Percentiles rank a stretch among this genome's conserved stretches.
Evolutionary conservation across 2,329 filamentous ascomycete genomes (phyloP).

Genomic region (Talaromyces atroroseus): DNA sequence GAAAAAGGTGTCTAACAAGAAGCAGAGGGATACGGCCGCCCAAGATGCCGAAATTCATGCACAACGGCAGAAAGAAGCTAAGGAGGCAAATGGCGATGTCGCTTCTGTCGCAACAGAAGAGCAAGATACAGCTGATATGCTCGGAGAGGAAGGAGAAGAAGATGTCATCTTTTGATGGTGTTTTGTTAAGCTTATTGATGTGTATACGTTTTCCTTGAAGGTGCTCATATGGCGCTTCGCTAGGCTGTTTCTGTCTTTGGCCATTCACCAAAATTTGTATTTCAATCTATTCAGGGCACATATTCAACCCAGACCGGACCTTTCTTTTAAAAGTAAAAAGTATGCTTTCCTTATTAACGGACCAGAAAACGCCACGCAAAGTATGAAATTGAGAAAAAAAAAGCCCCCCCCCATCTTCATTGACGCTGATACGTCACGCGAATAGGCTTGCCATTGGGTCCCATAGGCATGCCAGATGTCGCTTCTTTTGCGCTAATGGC

Average conservation of each 20-base stretch:
- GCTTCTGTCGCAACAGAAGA: slow-evolving; percentile 25
- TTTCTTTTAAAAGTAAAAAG: slow-evolving; percentile 1
- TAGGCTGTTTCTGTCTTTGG: background rate
- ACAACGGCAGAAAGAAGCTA: slow-evolving; percentile 51
- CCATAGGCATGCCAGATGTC: slow-evolving; percentile 76
- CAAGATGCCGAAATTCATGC: slow-evolving; percentile 70
- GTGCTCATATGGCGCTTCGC: slow-evolving; percentile 3
- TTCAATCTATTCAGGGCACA: slow-evolving; percentile 8
- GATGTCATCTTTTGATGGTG: slow-evolving; percentile 72
- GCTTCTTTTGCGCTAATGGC: slow-evolving; percentile 93
- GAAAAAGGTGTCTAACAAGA: slow-evolving; percentile 89
- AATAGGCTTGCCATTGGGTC: slow-evolving; percentile 68
- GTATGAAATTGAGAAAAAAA: slow-evolving; percentile 14
- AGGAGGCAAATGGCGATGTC: slow-evolving; percentile 33
- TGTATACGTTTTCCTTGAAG: background rate
- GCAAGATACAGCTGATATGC: slow-evolving; percentile 55
- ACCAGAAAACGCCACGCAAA: slow-evolving; percentile 10
- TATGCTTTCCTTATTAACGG: slow-evolving; percentile 14
- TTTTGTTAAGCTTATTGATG: background rate
- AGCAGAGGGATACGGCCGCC: slow-evolving; percentile 68
- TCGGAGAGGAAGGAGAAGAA: slow-evolving; percentile 70
- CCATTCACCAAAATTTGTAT: background rate
- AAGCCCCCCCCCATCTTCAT: slow-evolving; percentile 48
- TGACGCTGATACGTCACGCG: slow-evolving; percentile 96
- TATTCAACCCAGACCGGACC: slow-evolving; percentile 9